Evolutionary conservation across 2,329 filamentous ascomycete species (phyloP), one percentile per base, ranked within the genome.

Genomic region (Pyrenophora seminiperda): DNA sequence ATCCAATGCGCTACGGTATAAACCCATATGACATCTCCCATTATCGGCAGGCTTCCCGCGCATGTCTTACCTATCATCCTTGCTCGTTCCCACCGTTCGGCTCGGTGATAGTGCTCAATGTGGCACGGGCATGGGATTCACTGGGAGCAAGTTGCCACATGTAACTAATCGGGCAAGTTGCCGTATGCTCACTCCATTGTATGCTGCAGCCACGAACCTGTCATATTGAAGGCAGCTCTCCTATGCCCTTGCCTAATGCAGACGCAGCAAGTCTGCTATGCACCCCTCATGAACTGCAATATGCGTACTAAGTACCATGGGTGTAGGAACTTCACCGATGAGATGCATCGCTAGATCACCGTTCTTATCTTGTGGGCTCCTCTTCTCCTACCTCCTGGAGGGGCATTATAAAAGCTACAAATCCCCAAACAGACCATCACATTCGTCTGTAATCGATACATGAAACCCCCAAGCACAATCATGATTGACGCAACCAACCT

Each of bases 61-160:
- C 42, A 27, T 30, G 18, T 29, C 30, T n/a, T 45, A 41, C 47
- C 39, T 39, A 29, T 34, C n/a, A 15, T 20, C 47, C 20, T 32
- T 14, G 20, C 34, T 18, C 15, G 9, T 20, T 27, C 30, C 36
- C 22, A 30, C 30, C 18, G 7, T 24, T 41, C 32, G 19, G 30
- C 3, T 36, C 18, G 15, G 30, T 15, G 17, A 20, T 19, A 15
- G 15, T 29, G 7, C 27, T 31, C 13, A 27, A 34, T 29, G 18
- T 36, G 17, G 37, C 7, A 41, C 11, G 15, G n/a, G 13, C 37
- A n/a, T 30, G 22, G 33, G 7, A n/a, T 13, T 27, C 41, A 2
- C 18, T 43, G 19, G 36, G 19, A 14, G 5, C 19, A 7, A 27
- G 4, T 27, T 10, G 1, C 11, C 4, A 14, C 15, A 36, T 20